phyloP scores from a whole-genome alignment of 768 basidiomycete species.

The Megacollybia marginata region DNA sequence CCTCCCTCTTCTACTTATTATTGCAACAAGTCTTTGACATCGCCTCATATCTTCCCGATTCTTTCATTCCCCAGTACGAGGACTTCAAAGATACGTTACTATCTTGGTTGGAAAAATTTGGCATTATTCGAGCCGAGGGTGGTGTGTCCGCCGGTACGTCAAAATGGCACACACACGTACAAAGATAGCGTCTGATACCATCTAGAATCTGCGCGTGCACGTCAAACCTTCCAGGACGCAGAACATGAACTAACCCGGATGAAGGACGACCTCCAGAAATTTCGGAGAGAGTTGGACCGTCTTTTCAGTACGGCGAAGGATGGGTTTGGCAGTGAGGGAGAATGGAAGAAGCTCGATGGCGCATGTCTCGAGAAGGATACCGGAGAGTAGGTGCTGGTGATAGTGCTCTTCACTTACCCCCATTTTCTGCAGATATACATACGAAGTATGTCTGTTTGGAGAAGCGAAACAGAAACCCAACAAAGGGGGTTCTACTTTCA shows the following conservation, averaged over 20 bases:
- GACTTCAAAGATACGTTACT: slow-evolving; percentile 52
- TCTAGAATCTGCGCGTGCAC: slow-evolving; percentile 55
- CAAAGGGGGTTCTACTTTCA: slow-evolving; percentile 64
- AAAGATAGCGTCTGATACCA: background rate
- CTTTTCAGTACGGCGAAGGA: slow-evolving; percentile 47
- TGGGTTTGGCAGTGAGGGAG: slow-evolving; percentile 72
- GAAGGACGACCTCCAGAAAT: slow-evolving; percentile 44
- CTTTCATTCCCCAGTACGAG: slow-evolving; percentile 67
- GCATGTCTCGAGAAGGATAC: slow-evolving; percentile 72
- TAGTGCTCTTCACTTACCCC: background rate
- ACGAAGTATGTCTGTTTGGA: slow-evolving; percentile 89
- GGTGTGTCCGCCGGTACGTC: slow-evolving; percentile 34
- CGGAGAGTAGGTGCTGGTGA: slow-evolving; percentile 70
- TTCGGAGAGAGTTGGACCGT: slow-evolving; percentile 51
- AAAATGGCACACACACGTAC: background rate
- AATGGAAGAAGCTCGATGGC: slow-evolving; percentile 93
- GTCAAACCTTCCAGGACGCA: slow-evolving; percentile 53
- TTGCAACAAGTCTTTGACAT: slow-evolving; percentile 61
- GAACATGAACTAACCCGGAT: slow-evolving; percentile 50
- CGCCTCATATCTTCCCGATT: slow-evolving; percentile 80
- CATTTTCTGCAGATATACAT: slow-evolving; percentile 63
- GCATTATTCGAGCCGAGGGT: slow-evolving; percentile 38
- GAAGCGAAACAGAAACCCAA: slow-evolving; percentile 85
- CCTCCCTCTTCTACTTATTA: background rate
- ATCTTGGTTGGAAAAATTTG: slow-evolving; percentile 57